Conservation (phyloP, 257 asterid genomes). For the Solanum virginianum region DNA sequence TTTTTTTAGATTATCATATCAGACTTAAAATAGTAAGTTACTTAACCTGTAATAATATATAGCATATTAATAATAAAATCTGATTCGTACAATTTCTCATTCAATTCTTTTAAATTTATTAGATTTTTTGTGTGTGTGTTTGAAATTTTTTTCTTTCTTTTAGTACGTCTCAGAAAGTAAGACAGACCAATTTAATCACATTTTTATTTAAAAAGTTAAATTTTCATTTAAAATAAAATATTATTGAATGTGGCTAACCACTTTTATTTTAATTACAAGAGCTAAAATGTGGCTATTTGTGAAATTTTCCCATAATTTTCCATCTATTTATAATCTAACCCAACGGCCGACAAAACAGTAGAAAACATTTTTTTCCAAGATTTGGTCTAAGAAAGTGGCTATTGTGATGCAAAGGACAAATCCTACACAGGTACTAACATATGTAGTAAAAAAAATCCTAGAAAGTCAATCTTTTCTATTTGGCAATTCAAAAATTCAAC, state of each 20-base stretch:
- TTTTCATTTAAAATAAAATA: too few relatives aligned
- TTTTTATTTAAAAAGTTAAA: too few relatives aligned
- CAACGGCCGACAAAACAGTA: not conserved
- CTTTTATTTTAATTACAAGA: not conserved
- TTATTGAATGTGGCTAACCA: too few relatives aligned
- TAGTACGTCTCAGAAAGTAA: too few relatives aligned
- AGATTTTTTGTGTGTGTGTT: not conserved
- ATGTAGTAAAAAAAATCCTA: not conserved
- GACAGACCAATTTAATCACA: too few relatives aligned
- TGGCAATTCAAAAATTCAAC: not conserved
- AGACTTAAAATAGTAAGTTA: not conserved
- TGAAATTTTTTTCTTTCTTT: accelerated
- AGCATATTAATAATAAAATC: too few relatives aligned
- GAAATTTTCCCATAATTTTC: not conserved
- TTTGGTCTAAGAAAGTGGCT: not conserved
- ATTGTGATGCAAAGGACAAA: not conserved
- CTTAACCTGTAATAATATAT: too few relatives aligned
- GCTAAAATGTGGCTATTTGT: not conserved
- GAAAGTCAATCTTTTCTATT: not conserved
- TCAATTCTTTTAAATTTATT: too few relatives aligned
- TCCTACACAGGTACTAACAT: not conserved
- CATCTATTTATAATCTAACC: not conserved
- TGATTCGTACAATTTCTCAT: too few relatives aligned
- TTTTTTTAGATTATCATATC: not conserved
- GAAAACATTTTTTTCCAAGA: not conserved